These are phyloP conservation scores for Barnettozyma californica DNA, from an alignment of 805 yeast genomes.

Conservation along the genomic window DNA sequence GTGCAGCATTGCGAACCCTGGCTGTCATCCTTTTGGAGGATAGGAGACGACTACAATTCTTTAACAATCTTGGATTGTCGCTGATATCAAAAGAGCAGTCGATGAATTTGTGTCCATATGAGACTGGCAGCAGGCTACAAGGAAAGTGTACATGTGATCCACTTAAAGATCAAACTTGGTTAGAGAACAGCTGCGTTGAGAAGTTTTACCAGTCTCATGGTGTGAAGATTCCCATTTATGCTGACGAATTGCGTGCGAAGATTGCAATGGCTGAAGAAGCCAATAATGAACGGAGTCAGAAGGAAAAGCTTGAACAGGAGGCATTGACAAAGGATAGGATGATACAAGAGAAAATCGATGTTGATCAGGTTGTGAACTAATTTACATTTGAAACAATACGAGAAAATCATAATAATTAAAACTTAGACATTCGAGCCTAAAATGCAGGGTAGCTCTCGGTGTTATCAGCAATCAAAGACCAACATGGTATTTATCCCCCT, in stretches of 20 bases:
- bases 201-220: constrained; percentile 41
- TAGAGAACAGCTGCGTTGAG: constrained; percentile 51
- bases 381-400: neutral
- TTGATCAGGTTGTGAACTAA: neutral
- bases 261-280: constrained; percentile 1
- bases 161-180: constrained; percentile 66
- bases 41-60: constrained; percentile 60
- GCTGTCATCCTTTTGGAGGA: constrained; percentile 73
- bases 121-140: constrained; percentile 46
- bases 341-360: neutral
- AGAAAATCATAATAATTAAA: too few species aligned
- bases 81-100: constrained; percentile 30
- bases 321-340: neutral
- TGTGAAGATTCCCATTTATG: constrained; percentile 13
- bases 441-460: neutral
- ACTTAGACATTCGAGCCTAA: neutral
- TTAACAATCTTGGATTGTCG: constrained; percentile 73
- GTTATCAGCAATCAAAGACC: neutral
- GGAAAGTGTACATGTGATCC: constrained; percentile 74
- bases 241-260: neutral
- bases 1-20: constrained; percentile 81
- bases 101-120: constrained; percentile 54
- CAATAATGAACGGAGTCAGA: constrained; percentile 10
- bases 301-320: constrained; percentile 7
- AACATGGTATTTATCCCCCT: constrained; percentile 8